phyloP scores from a whole-genome alignment of 2,329 filamentous ascomycete genomes.

The Penicillium sp. region DNA sequence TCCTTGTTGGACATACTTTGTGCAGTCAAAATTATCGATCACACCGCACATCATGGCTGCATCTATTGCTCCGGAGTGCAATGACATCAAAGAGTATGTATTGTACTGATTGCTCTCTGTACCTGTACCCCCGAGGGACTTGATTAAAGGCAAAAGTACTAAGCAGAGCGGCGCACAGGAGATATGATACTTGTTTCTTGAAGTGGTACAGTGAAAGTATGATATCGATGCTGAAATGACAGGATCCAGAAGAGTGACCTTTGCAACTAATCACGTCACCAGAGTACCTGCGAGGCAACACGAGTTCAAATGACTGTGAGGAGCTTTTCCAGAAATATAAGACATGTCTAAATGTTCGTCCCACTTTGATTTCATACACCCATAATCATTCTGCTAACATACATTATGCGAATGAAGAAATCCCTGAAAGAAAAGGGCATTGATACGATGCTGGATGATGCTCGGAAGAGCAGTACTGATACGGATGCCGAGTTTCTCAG shows the following conservation, averaged over 20 bases:
- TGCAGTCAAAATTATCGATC: too few species aligned
- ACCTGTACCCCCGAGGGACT: conserved; percentile 1
- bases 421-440: conserved; percentile 85
- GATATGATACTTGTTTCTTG: conserved; percentile 93
- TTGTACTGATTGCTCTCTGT: conserved; percentile 1
- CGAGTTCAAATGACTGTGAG: conserved; percentile 79
- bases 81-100: conserved; percentile 85
- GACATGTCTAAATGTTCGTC: conserved; percentile 69
- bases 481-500: conserved; percentile 67
- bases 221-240: neutral
- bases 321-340: conserved; percentile 84
- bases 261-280: conserved; percentile 11
- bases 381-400: neutral
- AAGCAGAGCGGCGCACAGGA: conserved; percentile 48
- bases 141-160: neutral
- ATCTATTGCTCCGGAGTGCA: conserved; percentile 89
- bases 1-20: neutral
- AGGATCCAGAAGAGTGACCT: neutral
- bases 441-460: conserved; percentile 86
- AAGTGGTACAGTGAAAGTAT: conserved; percentile 99
- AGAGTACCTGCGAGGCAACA: conserved; percentile 87
- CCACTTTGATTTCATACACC: neutral
- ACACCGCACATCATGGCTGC: conserved; percentile 64
- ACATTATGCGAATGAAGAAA: conserved; percentile 51
- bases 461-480: conserved; percentile 80